phyloP scores from a whole-genome alignment of 345 rosid genomes.

The Aethionema arabicum region DNA sequence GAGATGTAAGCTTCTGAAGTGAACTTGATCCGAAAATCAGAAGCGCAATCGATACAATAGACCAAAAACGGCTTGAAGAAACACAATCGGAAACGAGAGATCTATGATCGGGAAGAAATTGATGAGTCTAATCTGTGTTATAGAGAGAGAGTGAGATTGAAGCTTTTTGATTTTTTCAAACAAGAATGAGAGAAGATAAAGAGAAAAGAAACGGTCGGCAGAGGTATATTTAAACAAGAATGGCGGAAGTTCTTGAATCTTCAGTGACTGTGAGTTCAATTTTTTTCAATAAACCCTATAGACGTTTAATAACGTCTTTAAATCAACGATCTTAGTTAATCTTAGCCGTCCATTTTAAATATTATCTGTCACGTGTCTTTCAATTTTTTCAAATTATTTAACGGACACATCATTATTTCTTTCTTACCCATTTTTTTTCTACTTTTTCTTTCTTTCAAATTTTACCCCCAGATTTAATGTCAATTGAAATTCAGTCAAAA shows the following conservation, averaged over 20 bases:
- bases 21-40: slow-evolving; percentile 16
- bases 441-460: neutral
- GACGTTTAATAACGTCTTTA: slow-evolving; percentile 33
- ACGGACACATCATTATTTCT: slow-evolving; percentile 44
- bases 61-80: slow-evolving; percentile 20
- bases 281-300: slow-evolving; percentile 47
- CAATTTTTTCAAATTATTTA: slow-evolving; percentile 35
- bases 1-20: slow-evolving; percentile 41
- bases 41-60: slow-evolving; percentile 29
- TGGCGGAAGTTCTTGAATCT: slow-evolving; percentile 50
- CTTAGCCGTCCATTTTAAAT: slow-evolving; percentile 42
- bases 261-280: neutral
- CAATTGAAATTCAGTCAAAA: neutral
- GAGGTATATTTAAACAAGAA: slow-evolving; percentile 53
- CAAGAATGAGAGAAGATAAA: slow-evolving; percentile 23
- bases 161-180: neutral
- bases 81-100: slow-evolving; percentile 16
- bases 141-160: slow-evolving; percentile 5
- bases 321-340: slow-evolving; percentile 25
- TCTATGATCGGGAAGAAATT: slow-evolving; percentile 33
- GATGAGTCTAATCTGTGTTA: neutral
- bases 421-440: slow-evolving; percentile 7
- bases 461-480: slow-evolving; percentile 8
- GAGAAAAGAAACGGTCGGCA: slow-evolving; percentile 50
- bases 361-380: slow-evolving; percentile 1